Conservation (phyloP, 2,329 filamentous ascomycete species). For the Ascochyta pisi region DNA sequence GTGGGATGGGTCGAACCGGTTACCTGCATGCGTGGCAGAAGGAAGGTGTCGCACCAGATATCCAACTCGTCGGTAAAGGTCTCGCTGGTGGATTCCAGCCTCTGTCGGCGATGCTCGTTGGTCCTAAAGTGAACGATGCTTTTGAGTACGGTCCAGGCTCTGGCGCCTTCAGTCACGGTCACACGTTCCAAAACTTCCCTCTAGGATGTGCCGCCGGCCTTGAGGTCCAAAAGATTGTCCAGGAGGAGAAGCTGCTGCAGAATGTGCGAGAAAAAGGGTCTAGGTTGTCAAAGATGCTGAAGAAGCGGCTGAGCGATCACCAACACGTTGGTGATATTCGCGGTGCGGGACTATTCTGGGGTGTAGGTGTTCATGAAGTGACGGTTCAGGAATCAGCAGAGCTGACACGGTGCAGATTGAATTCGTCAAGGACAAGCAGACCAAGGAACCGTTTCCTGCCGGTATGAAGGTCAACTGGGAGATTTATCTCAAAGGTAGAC, state of each 20-base stretch:
- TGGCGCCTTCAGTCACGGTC: slow-evolving; percentile 64
- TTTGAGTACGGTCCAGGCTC: slow-evolving; percentile 50
- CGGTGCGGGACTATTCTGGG: slow-evolving; percentile 66
- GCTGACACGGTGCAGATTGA: slow-evolving; percentile 55
- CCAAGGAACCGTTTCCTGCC: slow-evolving; percentile 62
- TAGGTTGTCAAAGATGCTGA: slow-evolving; percentile 55
- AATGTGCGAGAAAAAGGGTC: slow-evolving; percentile 65
- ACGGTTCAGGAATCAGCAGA: too few relatives aligned
- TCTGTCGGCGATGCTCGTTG: slow-evolving; percentile 66
- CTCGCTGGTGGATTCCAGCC: slow-evolving; percentile 69
- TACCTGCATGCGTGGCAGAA: slow-evolving; percentile 69
- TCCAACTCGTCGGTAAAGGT: slow-evolving; percentile 72
- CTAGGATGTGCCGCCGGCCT: slow-evolving; percentile 67
- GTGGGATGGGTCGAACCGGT: slow-evolving; percentile 67
- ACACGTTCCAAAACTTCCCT: slow-evolving; percentile 70
- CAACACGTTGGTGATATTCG: slow-evolving; percentile 66
- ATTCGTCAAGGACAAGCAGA: slow-evolving; percentile 63
- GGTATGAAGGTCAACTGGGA: slow-evolving; percentile 54
- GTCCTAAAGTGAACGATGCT: slow-evolving; percentile 58
- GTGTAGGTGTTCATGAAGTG: slow-evolving; percentile 49
- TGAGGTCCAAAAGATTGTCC: slow-evolving; percentile 67
- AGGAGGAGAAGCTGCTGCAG: slow-evolving; percentile 62
- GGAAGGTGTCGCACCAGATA: slow-evolving; percentile 65
- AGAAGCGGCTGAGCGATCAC: slow-evolving; percentile 52
- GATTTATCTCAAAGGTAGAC: slow-evolving; percentile 60